Percentiles rank a stretch among this genome's conserved stretches.
Evolutionary conservation across 148 eudicot species (phyloP).

Genomic region (Linanthus parryae): DNA sequence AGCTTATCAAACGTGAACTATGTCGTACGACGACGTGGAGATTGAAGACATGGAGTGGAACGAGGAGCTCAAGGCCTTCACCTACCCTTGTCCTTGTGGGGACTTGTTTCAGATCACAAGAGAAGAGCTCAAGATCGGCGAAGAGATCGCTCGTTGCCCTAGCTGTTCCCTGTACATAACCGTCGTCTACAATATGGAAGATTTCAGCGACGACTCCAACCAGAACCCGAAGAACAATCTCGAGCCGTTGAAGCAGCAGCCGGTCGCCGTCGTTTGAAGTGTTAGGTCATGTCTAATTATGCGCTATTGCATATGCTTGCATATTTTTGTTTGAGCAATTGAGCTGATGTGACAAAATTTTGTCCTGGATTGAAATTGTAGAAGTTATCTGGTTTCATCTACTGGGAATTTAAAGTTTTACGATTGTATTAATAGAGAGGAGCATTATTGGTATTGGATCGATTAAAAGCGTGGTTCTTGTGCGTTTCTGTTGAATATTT

Average conservation of each 20-base stretch:
- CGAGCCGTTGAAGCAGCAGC: constrained; percentile 48
- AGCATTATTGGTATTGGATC: no score
- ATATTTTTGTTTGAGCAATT: no score
- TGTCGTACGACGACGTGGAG: constrained; percentile 99
- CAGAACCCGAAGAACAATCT: constrained; percentile 17
- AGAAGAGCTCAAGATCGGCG: constrained; percentile 76
- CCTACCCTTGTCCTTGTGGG: constrained; percentile 90
- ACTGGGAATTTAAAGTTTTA: no score
- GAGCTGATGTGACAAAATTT: no score
- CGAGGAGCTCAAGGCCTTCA: constrained; percentile 66
- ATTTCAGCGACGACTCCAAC: constrained; percentile 32
- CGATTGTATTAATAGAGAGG: no score
- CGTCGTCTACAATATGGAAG: constrained; percentile 76
- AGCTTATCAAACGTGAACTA: no score
- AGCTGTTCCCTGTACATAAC: constrained; percentile 91
- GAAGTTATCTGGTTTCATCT: no score
- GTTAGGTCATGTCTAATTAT: no score
- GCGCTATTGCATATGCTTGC: no score
- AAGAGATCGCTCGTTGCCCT: constrained; percentile 92
- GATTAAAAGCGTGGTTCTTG: no score
- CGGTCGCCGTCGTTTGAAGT: constrained; percentile 60
- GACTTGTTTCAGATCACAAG: constrained; percentile 83
- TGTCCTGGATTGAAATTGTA: no score
- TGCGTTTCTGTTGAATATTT: no score
- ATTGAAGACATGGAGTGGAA: constrained; percentile 99